Base-by-base conservation (phyloP, 371 early-diverging fungal species). In the Mucor sp. region DNA sequence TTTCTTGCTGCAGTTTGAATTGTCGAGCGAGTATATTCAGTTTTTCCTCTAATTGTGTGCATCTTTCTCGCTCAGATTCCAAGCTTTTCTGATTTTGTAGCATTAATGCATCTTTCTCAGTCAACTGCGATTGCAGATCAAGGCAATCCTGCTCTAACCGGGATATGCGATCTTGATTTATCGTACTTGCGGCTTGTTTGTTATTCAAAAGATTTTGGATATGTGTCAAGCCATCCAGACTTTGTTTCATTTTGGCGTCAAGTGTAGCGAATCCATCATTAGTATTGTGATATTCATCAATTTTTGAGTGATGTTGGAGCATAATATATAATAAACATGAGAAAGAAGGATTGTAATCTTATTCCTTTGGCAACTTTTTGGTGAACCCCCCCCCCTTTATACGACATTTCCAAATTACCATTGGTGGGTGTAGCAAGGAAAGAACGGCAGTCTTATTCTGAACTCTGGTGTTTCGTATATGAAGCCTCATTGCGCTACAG, bases 171-270 rank as follows among this genome's bases (percentile, higher is more conserved):
- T 50, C 50, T 12, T 50, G 50, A 23, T 50, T 50, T 25, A 50
- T 23, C 3, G 25, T 4, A 3, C 23, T 4, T 25, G 14, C 50
- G 6, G 28, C 43, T 17, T 39, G 21, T 25, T 44, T 27, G 25
- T 41, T 60, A 17, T 39, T 41, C 7, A 62, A 15, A 3, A 47
- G 7, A 8, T 32, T 21, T 33, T 32, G 21, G 21, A 62, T 62
- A 19, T 48, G 28, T 3, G 23, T 33, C 48, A 62, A 48, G 4
- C 62, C 33, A 19, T 62, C 48, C 6, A 62, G 23, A 12, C 62
- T 62, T 62, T 48, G 27, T 17, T 50, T 28, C 62, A 62, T 62
- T 32, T 62, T 62, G 14, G n/a, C 21, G 12, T 62, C 62, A 9
- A 62, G 50, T 6, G 11, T 47, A 12, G 17, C 3, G 8, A 62